These are phyloP conservation scores for Pelagophyceae sp. DNA, from an alignment of 352 stramenopile species.

Conservation along the genomic window DNA sequence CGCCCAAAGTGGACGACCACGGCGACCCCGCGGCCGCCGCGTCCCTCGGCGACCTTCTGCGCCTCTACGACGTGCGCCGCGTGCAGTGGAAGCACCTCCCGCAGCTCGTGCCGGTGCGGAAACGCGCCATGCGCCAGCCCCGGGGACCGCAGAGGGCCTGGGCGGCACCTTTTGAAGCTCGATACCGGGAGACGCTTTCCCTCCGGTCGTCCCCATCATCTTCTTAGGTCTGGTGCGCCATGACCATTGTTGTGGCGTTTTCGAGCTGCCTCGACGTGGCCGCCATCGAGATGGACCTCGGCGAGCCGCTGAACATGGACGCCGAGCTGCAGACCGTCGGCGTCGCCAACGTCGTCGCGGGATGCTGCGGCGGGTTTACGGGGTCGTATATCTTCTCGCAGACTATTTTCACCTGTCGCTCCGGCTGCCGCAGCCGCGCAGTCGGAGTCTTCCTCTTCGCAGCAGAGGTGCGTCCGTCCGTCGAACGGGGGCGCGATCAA, in stretches of 20 bases:
- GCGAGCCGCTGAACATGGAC: slow-evolving; percentile 78
- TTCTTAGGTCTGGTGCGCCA: slow-evolving; percentile 46
- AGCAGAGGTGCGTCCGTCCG: no score
- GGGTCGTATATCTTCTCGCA: slow-evolving; percentile 86
- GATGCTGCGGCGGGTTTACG: slow-evolving; percentile 63
- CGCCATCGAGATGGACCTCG: slow-evolving; percentile 91
- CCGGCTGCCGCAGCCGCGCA: slow-evolving; percentile 71
- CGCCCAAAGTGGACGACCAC: slow-evolving; percentile 39
- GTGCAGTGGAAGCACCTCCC: slow-evolving; percentile 75
- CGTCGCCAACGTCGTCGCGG: slow-evolving; percentile 75
- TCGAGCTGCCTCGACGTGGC: slow-evolving; percentile 91
- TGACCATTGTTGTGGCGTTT: slow-evolving; percentile 95
- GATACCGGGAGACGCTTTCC: no score
- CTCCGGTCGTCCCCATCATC: not conserved
- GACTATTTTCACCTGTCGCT: slow-evolving; percentile 81
- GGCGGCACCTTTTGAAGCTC: no score
- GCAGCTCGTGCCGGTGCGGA: slow-evolving; percentile 71
- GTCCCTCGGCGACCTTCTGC: slow-evolving; percentile 50
- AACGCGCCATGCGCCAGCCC: no score
- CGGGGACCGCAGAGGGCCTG: no score
- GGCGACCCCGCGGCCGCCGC: slow-evolving; percentile 42
- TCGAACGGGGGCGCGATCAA: no score
- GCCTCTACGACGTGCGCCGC: slow-evolving; percentile 77
- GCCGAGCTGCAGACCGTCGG: slow-evolving; percentile 84
- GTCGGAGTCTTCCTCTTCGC: slow-evolving; percentile 77